Evolutionary conservation across 495 filamentous ascomycete species (phyloP), one percentile per base, ranked within the genome.

Genomic region (Saxophila tyrrhenica): DNA sequence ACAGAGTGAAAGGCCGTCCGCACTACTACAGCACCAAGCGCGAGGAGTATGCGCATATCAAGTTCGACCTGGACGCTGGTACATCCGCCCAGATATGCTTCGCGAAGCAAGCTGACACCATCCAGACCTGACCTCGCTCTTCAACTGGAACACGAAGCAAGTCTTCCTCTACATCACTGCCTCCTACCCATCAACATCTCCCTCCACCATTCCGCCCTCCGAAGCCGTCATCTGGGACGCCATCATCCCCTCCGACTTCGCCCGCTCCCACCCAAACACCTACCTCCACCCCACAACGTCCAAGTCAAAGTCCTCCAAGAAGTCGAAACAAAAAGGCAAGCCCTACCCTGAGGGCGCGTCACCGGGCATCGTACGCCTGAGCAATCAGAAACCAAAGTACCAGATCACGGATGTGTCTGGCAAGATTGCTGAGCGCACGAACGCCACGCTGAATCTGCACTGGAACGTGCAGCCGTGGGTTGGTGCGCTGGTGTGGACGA

Each of bases 101-200:
- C 42, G 20, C 25, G 29, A 43, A 16, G 47, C 56, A 42, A 20
- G 10, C 49, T 24, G 23, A 23, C 17, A 25, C 48, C 23, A 42
- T 19, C 1, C 44, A 80, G 91, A 98, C 71, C 78, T 98, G 49
- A 80, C 81, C 52, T 83, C 85, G 24, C 83, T 99, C 63, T 96
- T 95, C 81, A 94, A 85, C 70, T 99, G 94, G 94, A 99, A 99
- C 74, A 99, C 92, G n/a, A 99, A 99, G 70, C 89, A 96, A 70
- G 70, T 97, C 62, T 99, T 97, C 72, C 80, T 94, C 69, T 98
- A 92, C 77, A 80, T 98, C 46, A 86, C 86, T 48, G 89, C 90
- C 32, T 80, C 81, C 22, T 98, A 91, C 77, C 85, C 89, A 48
- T 76, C 80, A 21, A 62, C 68, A 53, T 66, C 67, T 59, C 60